A percentile compares a stretch with the other conserved stretches of the same genome.
phyloP scores from a whole-genome alignment of 768 basidiomycete species.

The Plicaturopsis crispa region DNA sequence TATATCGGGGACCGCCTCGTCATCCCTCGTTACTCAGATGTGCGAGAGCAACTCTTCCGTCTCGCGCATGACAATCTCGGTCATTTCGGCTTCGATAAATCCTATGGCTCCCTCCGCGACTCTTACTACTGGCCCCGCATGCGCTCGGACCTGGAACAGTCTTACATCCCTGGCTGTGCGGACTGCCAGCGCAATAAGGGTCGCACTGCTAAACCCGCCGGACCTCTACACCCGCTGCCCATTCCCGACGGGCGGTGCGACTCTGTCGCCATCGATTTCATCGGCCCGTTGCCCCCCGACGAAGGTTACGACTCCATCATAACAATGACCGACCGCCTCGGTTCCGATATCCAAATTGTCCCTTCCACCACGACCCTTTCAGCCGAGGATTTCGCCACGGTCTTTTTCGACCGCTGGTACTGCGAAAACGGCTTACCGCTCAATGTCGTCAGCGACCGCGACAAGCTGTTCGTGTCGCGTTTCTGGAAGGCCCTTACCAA shows the following conservation, averaged over 20 bases:
- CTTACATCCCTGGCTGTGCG: slow-evolving; percentile 22
- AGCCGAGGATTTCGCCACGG: slow-evolving; percentile 13
- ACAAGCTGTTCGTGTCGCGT: slow-evolving; percentile 21
- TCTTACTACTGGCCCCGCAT: slow-evolving; percentile 29
- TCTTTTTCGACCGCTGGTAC: slow-evolving; percentile 21
- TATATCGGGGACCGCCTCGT: slow-evolving; percentile 16
- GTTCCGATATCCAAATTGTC: slow-evolving; percentile 14
- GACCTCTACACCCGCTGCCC: slow-evolving; percentile 14
- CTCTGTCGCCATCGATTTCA: slow-evolving; percentile 25
- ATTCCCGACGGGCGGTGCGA: slow-evolving; percentile 4
- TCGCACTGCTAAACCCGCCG: slow-evolving; percentile 11
- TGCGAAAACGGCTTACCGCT: slow-evolving; percentile 23
- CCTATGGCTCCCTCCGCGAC: slow-evolving; percentile 13
- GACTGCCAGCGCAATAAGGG: slow-evolving; percentile 27
- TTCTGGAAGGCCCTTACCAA: slow-evolving; percentile 20
- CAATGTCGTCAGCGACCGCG: slow-evolving; percentile 22
- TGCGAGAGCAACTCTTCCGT: slow-evolving; percentile 15
- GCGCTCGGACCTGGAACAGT: slow-evolving; percentile 17
- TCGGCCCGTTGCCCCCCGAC: slow-evolving; percentile 25
- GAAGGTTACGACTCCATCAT: slow-evolving; percentile 18
- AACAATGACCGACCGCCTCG: slow-evolving; percentile 17
- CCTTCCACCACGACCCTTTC: slow-evolving; percentile 8
- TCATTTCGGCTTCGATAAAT: slow-evolving; percentile 26
- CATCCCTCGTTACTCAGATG: slow-evolving; percentile 9
- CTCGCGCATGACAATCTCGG: slow-evolving; percentile 21